Evolutionary conservation across 176 grass and related monocot genomes (phyloP), one percentile per base, ranked within the genome.

Genomic region (Tuctoria greenei): DNA sequence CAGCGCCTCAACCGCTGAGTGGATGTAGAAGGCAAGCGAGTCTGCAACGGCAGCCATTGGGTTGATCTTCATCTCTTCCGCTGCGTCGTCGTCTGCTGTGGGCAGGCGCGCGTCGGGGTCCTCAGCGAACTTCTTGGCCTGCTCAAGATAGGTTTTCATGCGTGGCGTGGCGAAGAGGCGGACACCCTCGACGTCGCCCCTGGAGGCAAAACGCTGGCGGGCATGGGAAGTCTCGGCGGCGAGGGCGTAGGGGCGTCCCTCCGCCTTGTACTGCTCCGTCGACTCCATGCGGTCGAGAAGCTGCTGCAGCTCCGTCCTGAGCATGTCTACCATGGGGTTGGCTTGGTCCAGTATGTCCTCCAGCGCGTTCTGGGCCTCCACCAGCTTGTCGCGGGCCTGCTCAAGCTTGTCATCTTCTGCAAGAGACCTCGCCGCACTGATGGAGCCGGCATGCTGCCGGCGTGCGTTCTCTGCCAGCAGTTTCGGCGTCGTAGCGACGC

Each of bases 131-230:
- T 61, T 2, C 27, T 26, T 39, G 20, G 71, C 80, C 62, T 84
- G 73, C 56, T 71, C 3, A 1, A 52, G 18, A 44, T 77, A 84
- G 0, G 24, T 4, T 23, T 55, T 44, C 82, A 84, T 84, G 35
- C 82, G 82, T 34, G 73, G 66, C 35, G 82, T 84, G 23, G 44
- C 82, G 56, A 54, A 84, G 56, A 77, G 82, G 4, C 35, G 18
- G 6, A 54, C 13, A 17, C 3, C 21, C 12, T 84, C 56, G 14
- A 23, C 38, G 35, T 77, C 56, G 52, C 81, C 63, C 61, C 61
- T 65, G 8, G 55, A 65, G 7, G 66, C 73, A 15, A 50, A 69
- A 7, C 81, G 65, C 73, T 77, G 81, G 7, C 43, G 34, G 24
- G 31, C 73, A 24, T 84, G 81, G 43, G 55, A 84, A 7, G 56